Base-by-base conservation (phyloP, 1,284 basidiomycete genomes). In the Fomes fomentarius region DNA sequence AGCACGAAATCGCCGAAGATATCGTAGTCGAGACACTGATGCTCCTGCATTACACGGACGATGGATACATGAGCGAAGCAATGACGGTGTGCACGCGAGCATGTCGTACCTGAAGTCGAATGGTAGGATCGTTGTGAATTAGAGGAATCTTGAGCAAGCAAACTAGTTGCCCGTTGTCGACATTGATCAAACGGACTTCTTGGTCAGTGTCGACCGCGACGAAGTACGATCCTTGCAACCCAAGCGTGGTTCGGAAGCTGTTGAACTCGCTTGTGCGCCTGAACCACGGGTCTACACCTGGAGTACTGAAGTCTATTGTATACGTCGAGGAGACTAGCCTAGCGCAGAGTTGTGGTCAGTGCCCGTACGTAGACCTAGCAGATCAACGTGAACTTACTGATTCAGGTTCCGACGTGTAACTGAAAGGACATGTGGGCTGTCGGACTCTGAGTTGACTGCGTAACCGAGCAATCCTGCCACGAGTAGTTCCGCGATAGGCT, bases 21-120 rank as follows among this genome's bases (percentile, higher is more conserved):
- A 69, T 81, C 38, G 76, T 63, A 62, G 78, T 79, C 61, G 17
- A 64, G 41, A 35, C 63, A 65, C 28, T 61, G 57, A 22, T 63
- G 60, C 47, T 67, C 68, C 68, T 70, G 30, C 26, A 37, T 31
- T 12, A 28, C 14, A 14, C 31, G n/a, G 47, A 42, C 17, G 37
- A 11, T 21, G 3, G 22, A 11, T 1, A 19, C 35, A 2, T 9
- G 2, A 19, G 6, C 3, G 7, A 15, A 11, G n/a, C 3, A 9
- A 2, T 14, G 3, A 35, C 22, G 6, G 26, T 15, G 19, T 9
- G 3, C 21, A 15, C 2, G 14, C 4, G 21, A 24, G 12, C 7
- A 30, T 12, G 28, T 6, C 57, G 12, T 22, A 59, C 54, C 22
- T 42, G 42, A n/a, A 42, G 53, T 11, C 41, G 48, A n/a, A 65